Evolutionary conservation across 805 yeast genomes (phyloP).

Genomic region (Kuraishia floccosa): DNA sequence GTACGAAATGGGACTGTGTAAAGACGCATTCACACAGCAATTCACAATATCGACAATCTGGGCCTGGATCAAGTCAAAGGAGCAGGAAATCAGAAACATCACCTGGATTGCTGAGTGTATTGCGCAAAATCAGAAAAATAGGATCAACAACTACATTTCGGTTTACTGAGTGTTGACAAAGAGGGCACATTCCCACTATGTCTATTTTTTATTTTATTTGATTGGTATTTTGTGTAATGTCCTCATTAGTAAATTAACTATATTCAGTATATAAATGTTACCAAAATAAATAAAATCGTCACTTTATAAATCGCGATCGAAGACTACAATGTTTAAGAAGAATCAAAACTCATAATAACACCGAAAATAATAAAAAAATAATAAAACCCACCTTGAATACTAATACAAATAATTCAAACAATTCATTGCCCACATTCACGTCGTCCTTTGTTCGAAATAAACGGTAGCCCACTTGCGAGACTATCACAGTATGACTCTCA

Average conservation of each 20-base stretch:
- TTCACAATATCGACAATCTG: constrained; percentile 83
- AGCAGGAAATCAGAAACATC: constrained; percentile 92
- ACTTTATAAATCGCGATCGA: too few species aligned
- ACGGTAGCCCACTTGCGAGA: too few species aligned
- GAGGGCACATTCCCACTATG: too few species aligned
- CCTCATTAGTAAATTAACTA: too few species aligned
- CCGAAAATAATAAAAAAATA: constrained; percentile 3
- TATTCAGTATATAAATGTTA: not conserved
- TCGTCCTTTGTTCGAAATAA: too few species aligned
- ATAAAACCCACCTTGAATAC: not conserved
- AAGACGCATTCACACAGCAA: constrained; percentile 92
- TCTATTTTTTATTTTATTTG: too few species aligned
- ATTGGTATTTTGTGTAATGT: too few species aligned
- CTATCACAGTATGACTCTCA: constrained; percentile 40
- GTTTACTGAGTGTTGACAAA: constrained; percentile 57
- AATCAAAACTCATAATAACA: constrained; percentile 3
- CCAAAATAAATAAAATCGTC: too few species aligned
- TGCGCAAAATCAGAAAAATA: constrained; percentile 94
- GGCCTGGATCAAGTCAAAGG: constrained; percentile 95
- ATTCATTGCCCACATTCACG: constrained; percentile 1
- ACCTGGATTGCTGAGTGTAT: constrained; percentile 99
- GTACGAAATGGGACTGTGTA: constrained; percentile 85
- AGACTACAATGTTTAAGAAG: too few species aligned
- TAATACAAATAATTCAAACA: constrained; percentile 3
- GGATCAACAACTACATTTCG: constrained; percentile 82